Conservation (phyloP, 768 basidiomycete species). For the Cystofilobasidium macerans region DNA sequence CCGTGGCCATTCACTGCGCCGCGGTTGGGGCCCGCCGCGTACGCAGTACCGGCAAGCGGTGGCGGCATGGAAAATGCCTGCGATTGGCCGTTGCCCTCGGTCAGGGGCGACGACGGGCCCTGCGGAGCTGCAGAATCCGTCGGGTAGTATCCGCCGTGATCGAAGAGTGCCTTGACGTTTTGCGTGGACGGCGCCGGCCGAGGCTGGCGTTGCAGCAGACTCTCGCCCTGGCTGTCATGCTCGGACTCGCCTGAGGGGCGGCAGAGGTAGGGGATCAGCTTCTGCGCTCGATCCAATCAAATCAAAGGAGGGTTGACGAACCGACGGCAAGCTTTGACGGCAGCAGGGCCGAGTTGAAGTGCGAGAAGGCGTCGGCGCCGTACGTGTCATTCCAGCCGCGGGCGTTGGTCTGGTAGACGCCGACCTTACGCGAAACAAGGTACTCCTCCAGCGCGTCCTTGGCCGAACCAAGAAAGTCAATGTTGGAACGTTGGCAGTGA, state of each 20-base stretch:
- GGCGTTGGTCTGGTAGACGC: conserved; percentile 14
- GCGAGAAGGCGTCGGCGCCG: conserved; percentile 17
- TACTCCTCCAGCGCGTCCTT: conserved; percentile 89
- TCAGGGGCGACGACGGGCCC: conserved; percentile 51
- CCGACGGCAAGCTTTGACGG: conserved; percentile 50
- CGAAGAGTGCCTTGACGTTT: conserved; percentile 87
- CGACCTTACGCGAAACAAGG: conserved; percentile 58
- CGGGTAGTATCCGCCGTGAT: conserved; percentile 57
- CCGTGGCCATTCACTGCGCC: conserved; percentile 21
- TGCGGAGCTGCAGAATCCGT: not conserved
- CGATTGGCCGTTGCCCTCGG: conserved; percentile 40
- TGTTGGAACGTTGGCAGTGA: conserved; percentile 86
- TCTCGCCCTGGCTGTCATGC: conserved; percentile 64
- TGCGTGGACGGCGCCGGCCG: conserved; percentile 81
- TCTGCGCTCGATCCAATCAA: no score
- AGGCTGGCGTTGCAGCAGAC: conserved; percentile 53
- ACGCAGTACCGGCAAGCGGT: no score
- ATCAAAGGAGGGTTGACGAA: conserved; percentile 35
- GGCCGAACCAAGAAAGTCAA: conserved; percentile 79
- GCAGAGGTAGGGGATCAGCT: not conserved
- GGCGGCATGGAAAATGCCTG: no score
- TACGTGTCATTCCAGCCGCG: conserved; percentile 14
- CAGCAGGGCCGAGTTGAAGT: conserved; percentile 37
- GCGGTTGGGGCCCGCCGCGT: no score
- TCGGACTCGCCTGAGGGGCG: conserved; percentile 5